phyloP scores from a whole-genome alignment of 352 stramenopile species.

The Pelagophyceae sp. region DNA sequence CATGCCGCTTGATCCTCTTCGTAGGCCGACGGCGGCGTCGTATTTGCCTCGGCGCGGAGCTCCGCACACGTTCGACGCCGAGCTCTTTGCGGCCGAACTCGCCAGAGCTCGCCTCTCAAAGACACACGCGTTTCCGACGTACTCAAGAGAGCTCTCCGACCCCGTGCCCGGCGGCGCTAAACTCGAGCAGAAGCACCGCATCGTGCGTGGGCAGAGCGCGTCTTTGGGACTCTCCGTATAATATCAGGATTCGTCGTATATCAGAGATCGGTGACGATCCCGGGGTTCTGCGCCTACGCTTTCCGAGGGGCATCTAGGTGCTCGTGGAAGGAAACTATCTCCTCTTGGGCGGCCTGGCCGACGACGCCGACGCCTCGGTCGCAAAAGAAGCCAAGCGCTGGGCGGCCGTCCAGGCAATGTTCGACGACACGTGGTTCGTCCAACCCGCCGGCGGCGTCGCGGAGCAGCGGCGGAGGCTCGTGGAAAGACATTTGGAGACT shows the following conservation, averaged over 20 bases:
- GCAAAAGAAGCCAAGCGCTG: constrained; percentile 36
- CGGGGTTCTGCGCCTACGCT: no score
- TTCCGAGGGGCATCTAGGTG: no score
- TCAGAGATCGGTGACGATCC: no score
- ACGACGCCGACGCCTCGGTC: neutral
- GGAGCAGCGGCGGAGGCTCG: constrained; percentile 36
- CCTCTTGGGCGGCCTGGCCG: constrained; percentile 23
- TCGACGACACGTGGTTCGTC: constrained; percentile 53
- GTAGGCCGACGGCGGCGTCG: constrained; percentile 26
- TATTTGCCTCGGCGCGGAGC: constrained; percentile 41
- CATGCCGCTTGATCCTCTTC: neutral
- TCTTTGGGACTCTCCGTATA: no score
- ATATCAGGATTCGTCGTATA: no score
- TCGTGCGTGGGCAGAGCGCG: no score
- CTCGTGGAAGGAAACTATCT: constrained; percentile 54
- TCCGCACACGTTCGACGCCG: constrained; percentile 47
- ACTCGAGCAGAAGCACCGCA: constrained; percentile 36
- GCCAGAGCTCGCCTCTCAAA: constrained; percentile 21
- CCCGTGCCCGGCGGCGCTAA: constrained; percentile 39
- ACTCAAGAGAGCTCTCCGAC: constrained; percentile 44
- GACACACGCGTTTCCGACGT: constrained; percentile 40
- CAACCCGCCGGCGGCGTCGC: constrained; percentile 25
- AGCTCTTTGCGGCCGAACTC: constrained; percentile 29
- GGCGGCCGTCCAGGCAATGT: constrained; percentile 34
- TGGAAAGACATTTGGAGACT: constrained; percentile 43